These are phyloP conservation scores for Komagataella ulmi DNA, from an alignment of 805 yeast species.

Conservation along the genomic window DNA sequence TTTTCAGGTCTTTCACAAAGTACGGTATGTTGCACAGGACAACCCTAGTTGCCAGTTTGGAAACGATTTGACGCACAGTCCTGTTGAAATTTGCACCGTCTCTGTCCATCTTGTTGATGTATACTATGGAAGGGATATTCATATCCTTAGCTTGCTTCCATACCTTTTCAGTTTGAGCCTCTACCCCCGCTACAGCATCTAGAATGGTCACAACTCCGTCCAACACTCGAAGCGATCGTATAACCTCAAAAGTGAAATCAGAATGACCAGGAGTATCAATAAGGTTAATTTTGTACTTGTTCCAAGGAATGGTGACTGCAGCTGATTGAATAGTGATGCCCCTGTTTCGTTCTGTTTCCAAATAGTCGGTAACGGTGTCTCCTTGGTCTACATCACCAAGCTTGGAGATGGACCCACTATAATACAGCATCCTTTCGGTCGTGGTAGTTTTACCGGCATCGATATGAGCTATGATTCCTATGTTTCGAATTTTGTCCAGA, in stretches of 20 bases:
- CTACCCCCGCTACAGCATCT: slow-evolving; percentile 97
- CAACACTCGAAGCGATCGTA: slow-evolving; percentile 73
- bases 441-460: slow-evolving; percentile 99
- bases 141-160: slow-evolving; percentile 75
- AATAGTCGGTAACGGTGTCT: slow-evolving; percentile 87
- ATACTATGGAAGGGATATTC: slow-evolving; percentile 64
- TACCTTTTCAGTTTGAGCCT: slow-evolving; percentile 94
- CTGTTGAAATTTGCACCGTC: slow-evolving; percentile 91
- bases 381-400: slow-evolving; percentile 96
- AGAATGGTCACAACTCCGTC: slow-evolving; percentile 91
- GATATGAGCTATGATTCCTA: slow-evolving; percentile 97
- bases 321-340: slow-evolving; percentile 97
- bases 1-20: slow-evolving; percentile 27
- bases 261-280: slow-evolving; percentile 99
- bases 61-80: slow-evolving; percentile 73
- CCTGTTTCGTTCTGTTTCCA: slow-evolving; percentile 80
- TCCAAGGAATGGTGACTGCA: slow-evolving; percentile 86
- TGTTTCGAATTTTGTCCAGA: slow-evolving; percentile 47
- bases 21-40: slow-evolving; percentile 70
- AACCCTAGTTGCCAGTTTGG: slow-evolving; percentile 61
- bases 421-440: slow-evolving; percentile 89
- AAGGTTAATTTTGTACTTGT: slow-evolving; percentile 54
- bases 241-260: slow-evolving; percentile 92
- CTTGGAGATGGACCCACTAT: slow-evolving; percentile 64
- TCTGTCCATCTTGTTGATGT: slow-evolving; percentile 91